These are phyloP conservation scores for Turritis glabra DNA, from an alignment of 345 rosid genomes.

Conservation along the genomic window DNA sequence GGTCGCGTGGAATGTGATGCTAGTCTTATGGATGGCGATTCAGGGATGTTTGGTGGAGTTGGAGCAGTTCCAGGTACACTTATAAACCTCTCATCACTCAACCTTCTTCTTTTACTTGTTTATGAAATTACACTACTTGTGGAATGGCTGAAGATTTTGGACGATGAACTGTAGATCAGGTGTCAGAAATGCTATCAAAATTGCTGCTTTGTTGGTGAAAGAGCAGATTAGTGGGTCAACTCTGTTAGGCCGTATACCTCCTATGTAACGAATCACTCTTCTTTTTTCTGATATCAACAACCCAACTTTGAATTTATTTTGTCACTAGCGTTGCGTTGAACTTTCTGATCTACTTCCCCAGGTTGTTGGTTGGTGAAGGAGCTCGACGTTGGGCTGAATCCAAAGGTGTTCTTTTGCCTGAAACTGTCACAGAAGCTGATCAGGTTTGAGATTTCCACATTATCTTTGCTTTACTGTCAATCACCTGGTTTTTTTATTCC, in stretches of 20 bases:
- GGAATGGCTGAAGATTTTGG: constrained; percentile 23
- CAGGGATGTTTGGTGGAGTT: constrained; percentile 92
- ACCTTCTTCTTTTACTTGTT: not conserved
- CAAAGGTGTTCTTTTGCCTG: constrained; percentile 56
- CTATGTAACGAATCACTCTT: constrained; percentile 58
- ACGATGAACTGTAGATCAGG: constrained; percentile 64
- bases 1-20: constrained; percentile 95
- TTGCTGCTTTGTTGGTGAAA: constrained; percentile 75
- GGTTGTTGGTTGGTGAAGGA: constrained; percentile 98
- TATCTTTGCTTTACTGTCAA: not conserved
- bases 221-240: constrained; percentile 71
- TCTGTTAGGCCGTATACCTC: constrained; percentile 84
- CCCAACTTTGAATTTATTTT: not conserved
- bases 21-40: constrained; percentile 85
- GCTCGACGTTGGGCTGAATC: constrained; percentile 77
- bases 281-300: constrained; percentile 3
- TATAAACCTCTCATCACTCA: not conserved
- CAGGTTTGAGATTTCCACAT: constrained; percentile 52
- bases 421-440: constrained; percentile 56
- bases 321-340: not conserved
- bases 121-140: not conserved
- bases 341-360: constrained; percentile 29
- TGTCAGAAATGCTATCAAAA: constrained; percentile 82
- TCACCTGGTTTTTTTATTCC: not conserved
- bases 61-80: constrained; percentile 91